Conservation (phyloP, 495 filamentous ascomycete species). For the Neurospora sp. region DNA sequence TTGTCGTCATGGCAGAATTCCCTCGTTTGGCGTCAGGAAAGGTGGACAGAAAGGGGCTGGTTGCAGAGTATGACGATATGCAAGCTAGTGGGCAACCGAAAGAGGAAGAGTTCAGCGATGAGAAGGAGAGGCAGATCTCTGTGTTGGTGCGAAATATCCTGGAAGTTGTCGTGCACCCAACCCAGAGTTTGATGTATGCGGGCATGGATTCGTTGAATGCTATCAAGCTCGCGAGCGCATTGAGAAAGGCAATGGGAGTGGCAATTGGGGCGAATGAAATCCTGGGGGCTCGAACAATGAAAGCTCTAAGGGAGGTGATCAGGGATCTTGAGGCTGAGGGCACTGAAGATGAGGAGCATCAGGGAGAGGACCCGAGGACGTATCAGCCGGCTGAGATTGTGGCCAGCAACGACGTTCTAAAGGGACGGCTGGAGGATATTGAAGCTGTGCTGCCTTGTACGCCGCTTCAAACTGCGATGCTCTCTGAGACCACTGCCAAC, state of each 20-base stretch:
- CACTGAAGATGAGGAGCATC: not conserved
- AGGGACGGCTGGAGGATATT: conserved; percentile 23
- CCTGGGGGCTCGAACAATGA: conserved; percentile 39
- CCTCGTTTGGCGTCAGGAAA: conserved; percentile 73
- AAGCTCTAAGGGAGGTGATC: conserved; percentile 1
- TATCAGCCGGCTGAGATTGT: not conserved
- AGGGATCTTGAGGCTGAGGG: not conserved
- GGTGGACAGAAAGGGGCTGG: conserved; percentile 55
- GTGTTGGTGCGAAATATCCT: conserved; percentile 39
- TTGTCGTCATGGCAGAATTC: conserved; percentile 49
- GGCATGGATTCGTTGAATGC: conserved; percentile 67
- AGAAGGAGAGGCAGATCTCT: conserved; percentile 37
- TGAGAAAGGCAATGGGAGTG: conserved; percentile 41
- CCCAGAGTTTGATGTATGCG: conserved; percentile 35
- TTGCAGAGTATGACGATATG: conserved; percentile 39
- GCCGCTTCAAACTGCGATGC: conserved; percentile 66
- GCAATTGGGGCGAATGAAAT: conserved; percentile 44
- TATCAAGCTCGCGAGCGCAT: conserved; percentile 52
- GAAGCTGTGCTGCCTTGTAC: conserved; percentile 51
- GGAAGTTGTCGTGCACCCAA: conserved; percentile 24
- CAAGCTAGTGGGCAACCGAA: not conserved
- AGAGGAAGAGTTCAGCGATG: conserved; percentile 16
- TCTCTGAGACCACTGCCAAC: conserved; percentile 52
- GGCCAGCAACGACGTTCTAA: not conserved
- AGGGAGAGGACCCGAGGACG: not conserved